These are phyloP conservation scores for Candida hungchunana DNA, from an alignment of 805 yeast genomes.

Conservation along the genomic window DNA sequence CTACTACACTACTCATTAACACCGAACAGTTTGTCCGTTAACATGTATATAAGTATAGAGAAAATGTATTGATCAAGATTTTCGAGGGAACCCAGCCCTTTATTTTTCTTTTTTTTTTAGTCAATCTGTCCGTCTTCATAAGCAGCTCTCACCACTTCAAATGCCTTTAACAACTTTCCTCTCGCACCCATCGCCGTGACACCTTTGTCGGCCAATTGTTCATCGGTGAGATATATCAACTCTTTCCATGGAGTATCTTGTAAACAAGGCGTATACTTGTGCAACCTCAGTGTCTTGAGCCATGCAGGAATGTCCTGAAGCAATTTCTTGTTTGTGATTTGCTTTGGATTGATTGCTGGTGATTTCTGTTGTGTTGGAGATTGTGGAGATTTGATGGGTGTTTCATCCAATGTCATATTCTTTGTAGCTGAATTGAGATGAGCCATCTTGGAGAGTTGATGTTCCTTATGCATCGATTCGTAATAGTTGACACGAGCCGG, in stretches of 20 bases:
- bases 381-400: constrained; percentile 10
- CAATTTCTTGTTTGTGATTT: constrained; percentile 47
- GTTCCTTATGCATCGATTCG: constrained; percentile 12
- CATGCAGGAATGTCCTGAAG: constrained; percentile 84
- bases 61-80: too few species aligned
- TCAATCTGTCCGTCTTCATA: constrained; percentile 38
- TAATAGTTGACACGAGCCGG: constrained; percentile 24
- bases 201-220: constrained; percentile 68
- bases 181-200: constrained; percentile 95
- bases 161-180: constrained; percentile 87
- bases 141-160: constrained; percentile 69
- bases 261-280: constrained; percentile 86
- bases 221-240: constrained; percentile 67
- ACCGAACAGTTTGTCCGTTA: too few species aligned
- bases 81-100: too few species aligned
- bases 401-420: constrained; percentile 14
- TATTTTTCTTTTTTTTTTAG: constrained; percentile 5
- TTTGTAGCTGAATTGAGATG: constrained; percentile 21
- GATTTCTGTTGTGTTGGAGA: constrained; percentile 29
- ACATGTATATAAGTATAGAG: too few species aligned
- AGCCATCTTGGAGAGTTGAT: constrained; percentile 19
- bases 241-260: constrained; percentile 75
- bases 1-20: too few species aligned
- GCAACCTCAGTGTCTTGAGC: constrained; percentile 85
- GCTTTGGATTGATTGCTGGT: constrained; percentile 45